phyloP scores from a whole-genome alignment of 352 stramenopile genomes.

The Plasmopara muralis region DNA sequence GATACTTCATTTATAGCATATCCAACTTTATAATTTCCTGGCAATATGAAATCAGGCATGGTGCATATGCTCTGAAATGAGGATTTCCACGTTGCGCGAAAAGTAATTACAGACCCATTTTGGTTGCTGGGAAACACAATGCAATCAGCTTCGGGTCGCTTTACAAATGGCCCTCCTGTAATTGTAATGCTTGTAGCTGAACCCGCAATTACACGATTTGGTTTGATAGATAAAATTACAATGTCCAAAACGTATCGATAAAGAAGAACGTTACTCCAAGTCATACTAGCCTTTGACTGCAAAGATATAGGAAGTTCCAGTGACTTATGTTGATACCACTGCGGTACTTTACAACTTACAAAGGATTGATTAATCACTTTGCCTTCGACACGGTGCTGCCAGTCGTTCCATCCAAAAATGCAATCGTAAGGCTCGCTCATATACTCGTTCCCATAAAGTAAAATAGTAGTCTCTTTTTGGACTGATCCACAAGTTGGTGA shows the following conservation, averaged over 20 bases:
- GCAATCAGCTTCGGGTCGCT: constrained; percentile 13
- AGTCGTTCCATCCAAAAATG: constrained; percentile 32
- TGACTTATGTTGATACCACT: constrained; percentile 7
- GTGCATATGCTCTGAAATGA: constrained; percentile 20
- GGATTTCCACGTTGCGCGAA: constrained; percentile 25
- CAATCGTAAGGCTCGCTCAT: constrained; percentile 20
- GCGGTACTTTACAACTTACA: constrained; percentile 24
- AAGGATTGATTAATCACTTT: constrained; percentile 21
- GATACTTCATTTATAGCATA: constrained; percentile 23
- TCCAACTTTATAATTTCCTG: constrained; percentile 21
- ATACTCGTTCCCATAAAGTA: constrained; percentile 17
- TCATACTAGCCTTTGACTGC: constrained; percentile 8
- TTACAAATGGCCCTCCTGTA: constrained; percentile 24
- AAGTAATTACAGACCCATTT: constrained; percentile 1
- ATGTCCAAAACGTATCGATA: constrained; percentile 30
- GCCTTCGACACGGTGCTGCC: constrained; percentile 7
- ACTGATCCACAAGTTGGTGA: constrained; percentile 22
- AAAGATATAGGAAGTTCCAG: constrained; percentile 31
- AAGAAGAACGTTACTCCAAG: constrained; percentile 32
- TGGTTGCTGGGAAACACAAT: constrained; percentile 9
- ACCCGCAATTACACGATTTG: constrained; percentile 15
- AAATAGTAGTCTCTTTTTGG: constrained; percentile 13
- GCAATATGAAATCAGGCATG: constrained; percentile 2
- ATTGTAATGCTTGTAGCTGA: constrained; percentile 11
- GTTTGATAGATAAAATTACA: constrained; percentile 17